phyloP scores from a whole-genome alignment of 2,329 filamentous ascomycete species.

The Xylariaceae sp. region DNA sequence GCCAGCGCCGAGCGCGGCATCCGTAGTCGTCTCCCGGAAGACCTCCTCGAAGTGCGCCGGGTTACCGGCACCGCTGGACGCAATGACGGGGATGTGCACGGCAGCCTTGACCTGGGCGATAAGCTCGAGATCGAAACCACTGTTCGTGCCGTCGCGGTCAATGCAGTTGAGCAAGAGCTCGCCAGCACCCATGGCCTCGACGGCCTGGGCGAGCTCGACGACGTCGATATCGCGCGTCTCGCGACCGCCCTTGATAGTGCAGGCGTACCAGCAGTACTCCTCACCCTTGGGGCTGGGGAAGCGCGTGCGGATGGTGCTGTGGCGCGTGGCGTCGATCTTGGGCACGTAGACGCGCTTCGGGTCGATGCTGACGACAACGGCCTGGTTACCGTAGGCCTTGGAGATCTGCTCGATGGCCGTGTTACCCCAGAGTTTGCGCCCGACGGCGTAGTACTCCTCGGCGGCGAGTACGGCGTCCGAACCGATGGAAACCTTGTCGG shows the following conservation, averaged over 20 bases:
- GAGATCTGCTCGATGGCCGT: slow-evolving; percentile 97
- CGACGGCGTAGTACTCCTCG: slow-evolving; percentile 76
- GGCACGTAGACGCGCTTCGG: slow-evolving; percentile 86
- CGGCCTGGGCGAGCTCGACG: slow-evolving; percentile 76
- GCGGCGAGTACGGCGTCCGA: slow-evolving; percentile 91
- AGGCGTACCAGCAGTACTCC: slow-evolving; percentile 89
- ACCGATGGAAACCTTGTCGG: slow-evolving; percentile 96
- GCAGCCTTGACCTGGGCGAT: slow-evolving; percentile 82
- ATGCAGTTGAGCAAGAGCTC: slow-evolving; percentile 97
- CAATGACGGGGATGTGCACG: slow-evolving; percentile 89
- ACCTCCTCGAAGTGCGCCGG: slow-evolving; percentile 88
- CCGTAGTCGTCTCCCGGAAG: slow-evolving; percentile 76
- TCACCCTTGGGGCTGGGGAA: slow-evolving; percentile 71
- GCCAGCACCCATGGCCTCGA: slow-evolving; percentile 92
- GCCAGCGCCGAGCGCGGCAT: slow-evolving; percentile 89
- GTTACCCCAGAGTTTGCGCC: slow-evolving; percentile 64
- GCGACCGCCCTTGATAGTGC: slow-evolving; percentile 90
- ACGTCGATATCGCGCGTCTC: slow-evolving; percentile 94
- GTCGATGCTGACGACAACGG: slow-evolving; percentile 92
- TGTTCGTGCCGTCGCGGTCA: slow-evolving; percentile 91
- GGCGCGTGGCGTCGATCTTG: slow-evolving; percentile 64
- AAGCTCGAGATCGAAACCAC: slow-evolving; percentile 89
- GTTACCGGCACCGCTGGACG: slow-evolving; percentile 84
- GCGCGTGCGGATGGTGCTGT: slow-evolving; percentile 65
- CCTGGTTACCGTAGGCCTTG: slow-evolving; percentile 88